Evolutionary conservation across 306 rosid species (phyloP).

Genomic region (Cyamopsis tetragonoloba): DNA sequence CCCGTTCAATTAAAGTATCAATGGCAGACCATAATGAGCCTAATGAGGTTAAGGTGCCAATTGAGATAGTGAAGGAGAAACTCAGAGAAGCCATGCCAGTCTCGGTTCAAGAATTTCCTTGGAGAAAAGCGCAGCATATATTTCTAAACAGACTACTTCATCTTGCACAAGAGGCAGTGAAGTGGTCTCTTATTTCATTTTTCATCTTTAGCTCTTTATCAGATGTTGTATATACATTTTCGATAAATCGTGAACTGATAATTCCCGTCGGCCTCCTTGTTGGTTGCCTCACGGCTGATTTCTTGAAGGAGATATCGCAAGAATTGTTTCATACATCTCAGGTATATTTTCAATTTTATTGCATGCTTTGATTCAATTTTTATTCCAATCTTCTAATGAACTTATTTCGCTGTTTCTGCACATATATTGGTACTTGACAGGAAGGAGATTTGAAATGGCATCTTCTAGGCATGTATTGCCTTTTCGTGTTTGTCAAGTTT

Average conservation of each 20-base stretch:
- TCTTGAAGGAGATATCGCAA: slow-evolving; percentile 38
- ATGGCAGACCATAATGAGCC: slow-evolving; percentile 35
- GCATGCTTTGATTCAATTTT: background rate
- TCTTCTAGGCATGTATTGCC: slow-evolving; percentile 29
- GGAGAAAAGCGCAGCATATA: slow-evolving; percentile 37
- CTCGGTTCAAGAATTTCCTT: slow-evolving; percentile 40
- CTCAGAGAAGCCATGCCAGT: slow-evolving; percentile 33
- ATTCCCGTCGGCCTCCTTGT: slow-evolving; percentile 42
- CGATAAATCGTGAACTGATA: slow-evolving; percentile 29
- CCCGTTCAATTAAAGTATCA: slow-evolving; percentile 29
- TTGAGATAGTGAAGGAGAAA: slow-evolving; percentile 30
- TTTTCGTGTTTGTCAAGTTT: slow-evolving; percentile 38
- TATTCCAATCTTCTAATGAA: background rate
- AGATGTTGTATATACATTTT: slow-evolving; percentile 34
- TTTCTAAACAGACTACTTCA: slow-evolving; percentile 27
- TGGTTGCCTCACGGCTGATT: slow-evolving; percentile 38
- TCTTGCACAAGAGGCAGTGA: slow-evolving; percentile 30
- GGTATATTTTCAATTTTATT: slow-evolving; percentile 27
- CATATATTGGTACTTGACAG: slow-evolving; percentile 23
- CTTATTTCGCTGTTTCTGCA: background rate
- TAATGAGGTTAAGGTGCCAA: slow-evolving; percentile 27
- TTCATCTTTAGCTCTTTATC: slow-evolving; percentile 34
- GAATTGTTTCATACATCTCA: slow-evolving; percentile 32
- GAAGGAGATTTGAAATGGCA: slow-evolving; percentile 32
- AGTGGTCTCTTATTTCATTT: slow-evolving; percentile 41